A percentile compares a stretch with the other conserved stretches of the same genome.
Conservation (phyloP, 225 moss, liverwort and hornwort species). For the Polytrichum formosum region DNA sequence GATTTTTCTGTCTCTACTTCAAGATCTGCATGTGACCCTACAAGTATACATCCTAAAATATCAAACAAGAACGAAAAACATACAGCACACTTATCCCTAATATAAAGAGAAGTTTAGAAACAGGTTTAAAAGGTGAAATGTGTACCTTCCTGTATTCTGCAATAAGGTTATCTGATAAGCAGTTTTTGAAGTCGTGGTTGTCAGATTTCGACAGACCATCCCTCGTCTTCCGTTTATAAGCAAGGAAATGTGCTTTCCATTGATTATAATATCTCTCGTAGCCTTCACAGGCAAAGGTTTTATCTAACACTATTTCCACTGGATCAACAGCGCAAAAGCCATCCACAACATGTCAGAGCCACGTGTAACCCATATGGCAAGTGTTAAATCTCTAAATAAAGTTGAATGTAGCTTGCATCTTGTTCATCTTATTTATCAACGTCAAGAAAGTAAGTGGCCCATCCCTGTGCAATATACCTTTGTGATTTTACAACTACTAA, state of each 20-base stretch:
- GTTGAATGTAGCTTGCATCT: too few species aligned
- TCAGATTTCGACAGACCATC: not conserved
- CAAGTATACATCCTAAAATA: not conserved
- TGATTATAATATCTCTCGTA: not conserved
- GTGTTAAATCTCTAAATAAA: too few species aligned
- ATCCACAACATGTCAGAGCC: not conserved
- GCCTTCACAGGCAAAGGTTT: conserved; percentile 13
- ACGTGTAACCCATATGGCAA: too few species aligned
- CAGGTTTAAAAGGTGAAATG: not conserved
- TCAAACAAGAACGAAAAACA: not conserved
- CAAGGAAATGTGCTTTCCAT: not conserved
- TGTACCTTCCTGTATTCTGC: conserved; percentile 21
- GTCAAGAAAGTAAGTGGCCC: not conserved
- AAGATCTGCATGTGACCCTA: not conserved
- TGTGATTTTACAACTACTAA: not conserved
- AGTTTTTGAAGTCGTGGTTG: conserved; percentile 5
- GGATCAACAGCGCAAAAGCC: not conserved
- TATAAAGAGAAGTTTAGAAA: not conserved
- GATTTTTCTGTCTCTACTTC: not conserved
- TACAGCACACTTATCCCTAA: not conserved
- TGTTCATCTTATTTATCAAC: not conserved
- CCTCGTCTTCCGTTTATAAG: not conserved
- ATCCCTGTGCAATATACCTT: not conserved
- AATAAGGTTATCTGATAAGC: conserved; percentile 12
- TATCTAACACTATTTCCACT: conserved; percentile 13